Percentiles rank a stretch among this genome's conserved stretches.
These are phyloP conservation scores for Colletotrichum sansevieriae DNA, from an alignment of 2,329 filamentous ascomycete genomes.

Conservation along the genomic window DNA sequence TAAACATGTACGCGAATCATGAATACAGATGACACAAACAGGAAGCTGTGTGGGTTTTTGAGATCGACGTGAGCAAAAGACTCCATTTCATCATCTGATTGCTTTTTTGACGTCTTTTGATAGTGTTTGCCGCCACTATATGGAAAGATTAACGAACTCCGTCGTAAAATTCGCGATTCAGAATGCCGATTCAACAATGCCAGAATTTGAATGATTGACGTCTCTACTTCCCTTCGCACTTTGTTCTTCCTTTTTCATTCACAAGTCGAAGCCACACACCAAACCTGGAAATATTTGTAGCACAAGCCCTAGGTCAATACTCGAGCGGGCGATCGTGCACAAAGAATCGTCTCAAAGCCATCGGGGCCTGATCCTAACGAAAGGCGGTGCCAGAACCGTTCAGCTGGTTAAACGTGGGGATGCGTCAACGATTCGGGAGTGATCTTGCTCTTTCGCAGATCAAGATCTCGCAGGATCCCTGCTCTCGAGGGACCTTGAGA, in stretches of 20 bases:
- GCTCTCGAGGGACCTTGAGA: not conserved
- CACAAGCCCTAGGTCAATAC: not conserved
- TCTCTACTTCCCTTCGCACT: no score
- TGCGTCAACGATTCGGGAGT: not conserved
- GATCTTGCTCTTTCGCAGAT: not conserved
- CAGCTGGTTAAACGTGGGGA: no score
- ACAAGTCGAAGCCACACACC: not conserved
- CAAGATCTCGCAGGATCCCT: not conserved
- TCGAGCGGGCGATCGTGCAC: not conserved
- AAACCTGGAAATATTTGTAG: not conserved
- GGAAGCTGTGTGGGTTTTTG: no score
- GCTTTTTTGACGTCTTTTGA: no score
- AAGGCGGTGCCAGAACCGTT: not conserved
- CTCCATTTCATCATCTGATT: no score
- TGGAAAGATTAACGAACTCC: not conserved
- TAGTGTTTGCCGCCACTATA: no score
- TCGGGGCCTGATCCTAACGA: not conserved
- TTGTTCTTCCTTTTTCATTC: no score
- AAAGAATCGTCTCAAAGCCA: not conserved
- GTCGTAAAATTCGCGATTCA: not conserved
- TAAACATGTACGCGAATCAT: no score
- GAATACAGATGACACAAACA: no score
- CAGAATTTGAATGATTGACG: no score
- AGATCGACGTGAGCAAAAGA: no score
- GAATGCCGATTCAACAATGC: not conserved